Percentiles rank a stretch among this genome's conserved stretches.
Evolutionary conservation across 73 alveolate genomes (phyloP).

Genomic region (Stentor coeruleus): DNA sequence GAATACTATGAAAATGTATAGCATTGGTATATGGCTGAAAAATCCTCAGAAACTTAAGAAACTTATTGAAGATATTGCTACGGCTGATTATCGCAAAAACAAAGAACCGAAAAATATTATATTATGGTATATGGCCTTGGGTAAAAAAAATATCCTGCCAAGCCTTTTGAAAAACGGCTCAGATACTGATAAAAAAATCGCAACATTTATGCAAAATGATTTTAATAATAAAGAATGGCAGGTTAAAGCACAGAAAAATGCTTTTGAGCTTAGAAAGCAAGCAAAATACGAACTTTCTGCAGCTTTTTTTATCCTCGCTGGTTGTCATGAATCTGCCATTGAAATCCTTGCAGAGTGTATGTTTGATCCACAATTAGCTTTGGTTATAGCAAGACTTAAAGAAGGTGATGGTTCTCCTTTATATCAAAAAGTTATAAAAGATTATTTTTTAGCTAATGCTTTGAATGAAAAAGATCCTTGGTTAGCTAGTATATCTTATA

Average conservation of each 20-base stretch:
- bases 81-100: not conserved
- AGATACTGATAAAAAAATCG: conserved; percentile 17
- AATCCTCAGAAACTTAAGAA: not conserved
- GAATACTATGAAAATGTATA: not conserved
- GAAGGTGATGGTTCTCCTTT: conserved; percentile 25
- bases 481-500: conserved; percentile 13
- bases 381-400: conserved; percentile 10
- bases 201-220: conserved; percentile 20
- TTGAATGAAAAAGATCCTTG: conserved; percentile 23
- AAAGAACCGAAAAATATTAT: conserved; percentile 14
- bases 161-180: conserved; percentile 16
- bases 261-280: conserved; percentile 18
- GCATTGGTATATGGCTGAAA: conserved; percentile 24
- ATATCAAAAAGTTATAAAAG: not conserved
- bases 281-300: conserved; percentile 14
- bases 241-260: conserved; percentile 27
- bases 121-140: conserved; percentile 21
- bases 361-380: conserved; percentile 2
- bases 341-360: conserved; percentile 21
- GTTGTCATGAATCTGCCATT: not conserved
- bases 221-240: conserved; percentile 9
- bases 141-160: not conserved
- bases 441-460: conserved; percentile 5
- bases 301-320: conserved; percentile 21
- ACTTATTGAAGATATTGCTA: conserved; percentile 8